Evolutionary conservation across 2,329 filamentous ascomycete genomes (phyloP).

Genomic region (Pyrenochaeta sp.): DNA sequence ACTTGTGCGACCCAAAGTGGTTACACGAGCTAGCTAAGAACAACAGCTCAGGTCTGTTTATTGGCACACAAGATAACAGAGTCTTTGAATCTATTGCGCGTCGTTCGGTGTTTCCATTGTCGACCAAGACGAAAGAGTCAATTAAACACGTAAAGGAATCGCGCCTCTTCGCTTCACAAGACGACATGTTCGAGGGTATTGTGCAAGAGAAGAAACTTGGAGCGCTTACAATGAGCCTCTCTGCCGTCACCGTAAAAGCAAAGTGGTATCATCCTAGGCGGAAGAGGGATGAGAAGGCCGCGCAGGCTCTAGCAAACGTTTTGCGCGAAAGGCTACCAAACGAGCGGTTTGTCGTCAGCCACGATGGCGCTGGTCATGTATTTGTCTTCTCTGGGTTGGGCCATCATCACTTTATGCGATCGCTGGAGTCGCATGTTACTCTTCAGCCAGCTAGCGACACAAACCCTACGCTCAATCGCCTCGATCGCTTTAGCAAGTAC

Average conservation of each 20-base stretch:
- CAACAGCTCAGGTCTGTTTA: slow-evolving; percentile 4
- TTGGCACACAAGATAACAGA: neutral
- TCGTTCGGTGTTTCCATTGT: neutral
- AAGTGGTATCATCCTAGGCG: slow-evolving; percentile 8
- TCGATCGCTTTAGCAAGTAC: slow-evolving; percentile 5
- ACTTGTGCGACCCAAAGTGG: slow-evolving; percentile 10
- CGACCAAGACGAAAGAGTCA: neutral
- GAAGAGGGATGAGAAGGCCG: too few species aligned
- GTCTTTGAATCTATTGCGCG: neutral
- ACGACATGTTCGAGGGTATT: slow-evolving; percentile 3
- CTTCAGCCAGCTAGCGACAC: neutral
- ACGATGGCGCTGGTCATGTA: neutral
- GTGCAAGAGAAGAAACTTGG: slow-evolving; percentile 8
- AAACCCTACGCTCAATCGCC: neutral
- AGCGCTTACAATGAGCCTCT: neutral
- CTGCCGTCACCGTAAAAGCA: slow-evolving; percentile 3
- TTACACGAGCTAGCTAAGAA: slow-evolving; percentile 2
- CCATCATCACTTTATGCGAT: slow-evolving; percentile 1
- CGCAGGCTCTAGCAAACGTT: too few species aligned
- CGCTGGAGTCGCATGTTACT: neutral
- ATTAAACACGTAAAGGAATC: neutral
- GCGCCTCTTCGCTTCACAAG: neutral
- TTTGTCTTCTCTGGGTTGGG: slow-evolving; percentile 1
- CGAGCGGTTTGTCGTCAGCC: slow-evolving; percentile 5
- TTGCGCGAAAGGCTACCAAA: too few species aligned